A percentile compares a stretch with the other conserved stretches of the same genome.
Evolutionary conservation across 2,329 filamentous ascomycete genomes (phyloP).

Genomic region (Diaporthe vexans): DNA sequence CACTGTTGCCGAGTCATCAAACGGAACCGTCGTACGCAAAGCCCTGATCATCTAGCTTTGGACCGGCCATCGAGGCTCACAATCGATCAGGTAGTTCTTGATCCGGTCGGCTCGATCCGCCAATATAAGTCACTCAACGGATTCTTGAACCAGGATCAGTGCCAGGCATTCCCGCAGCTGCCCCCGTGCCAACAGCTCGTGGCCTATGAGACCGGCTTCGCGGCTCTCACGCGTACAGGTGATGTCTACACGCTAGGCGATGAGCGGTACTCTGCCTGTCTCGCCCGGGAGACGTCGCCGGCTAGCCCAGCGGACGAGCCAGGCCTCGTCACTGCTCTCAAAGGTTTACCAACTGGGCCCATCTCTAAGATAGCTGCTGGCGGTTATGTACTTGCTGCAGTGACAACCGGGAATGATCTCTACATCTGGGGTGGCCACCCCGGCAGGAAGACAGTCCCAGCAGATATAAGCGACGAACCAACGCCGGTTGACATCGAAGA

Average conservation of each 20-base stretch:
- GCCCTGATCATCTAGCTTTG: not conserved
- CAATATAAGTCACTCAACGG: conserved; percentile 47
- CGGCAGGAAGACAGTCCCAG: conserved; percentile 51
- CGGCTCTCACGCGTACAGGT: conserved; percentile 59
- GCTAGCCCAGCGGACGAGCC: conserved; percentile 63
- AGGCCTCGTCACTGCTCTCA: conserved; percentile 62
- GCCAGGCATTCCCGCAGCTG: conserved; percentile 45
- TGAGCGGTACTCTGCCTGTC: conserved; percentile 67
- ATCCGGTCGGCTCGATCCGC: conserved; percentile 43
- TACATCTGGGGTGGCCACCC: conserved; percentile 73
- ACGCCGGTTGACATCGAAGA: conserved; percentile 61
- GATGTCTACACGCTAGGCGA: conserved; percentile 70
- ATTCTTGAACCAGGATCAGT: conserved; percentile 26
- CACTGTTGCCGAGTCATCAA: conserved; percentile 48
- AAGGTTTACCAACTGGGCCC: conserved; percentile 63
- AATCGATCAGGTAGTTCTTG: conserved; percentile 24
- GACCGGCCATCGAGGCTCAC: conserved; percentile 37
- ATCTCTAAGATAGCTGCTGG: conserved; percentile 68
- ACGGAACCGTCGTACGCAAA: conserved; percentile 50
- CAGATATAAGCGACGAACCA: conserved; percentile 51
- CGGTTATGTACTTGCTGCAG: conserved; percentile 69
- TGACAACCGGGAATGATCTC: conserved; percentile 69
- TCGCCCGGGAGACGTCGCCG: conserved; percentile 64
- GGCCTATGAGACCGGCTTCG: conserved; percentile 65
- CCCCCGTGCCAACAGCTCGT: conserved; percentile 56